Evolutionary conservation across 805 yeast species (phyloP).

Genomic region (Saccharomycodes ludwigii): DNA sequence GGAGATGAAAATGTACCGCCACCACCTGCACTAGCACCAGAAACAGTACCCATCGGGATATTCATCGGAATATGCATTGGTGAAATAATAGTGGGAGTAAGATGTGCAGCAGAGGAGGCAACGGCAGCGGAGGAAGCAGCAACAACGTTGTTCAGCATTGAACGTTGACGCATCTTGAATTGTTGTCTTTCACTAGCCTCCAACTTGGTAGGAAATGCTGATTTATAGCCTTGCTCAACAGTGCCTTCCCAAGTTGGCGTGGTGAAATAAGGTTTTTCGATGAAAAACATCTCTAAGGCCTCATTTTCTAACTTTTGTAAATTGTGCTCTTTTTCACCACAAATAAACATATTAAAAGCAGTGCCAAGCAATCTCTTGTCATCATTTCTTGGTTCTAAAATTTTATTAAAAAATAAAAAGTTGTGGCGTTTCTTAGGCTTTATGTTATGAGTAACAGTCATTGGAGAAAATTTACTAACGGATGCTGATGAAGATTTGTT

Average conservation of each 20-base stretch:
- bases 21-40: too few relatives aligned
- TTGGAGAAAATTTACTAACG: too few relatives aligned
- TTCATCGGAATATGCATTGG: too few relatives aligned
- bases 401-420: too few relatives aligned
- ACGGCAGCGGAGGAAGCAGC: slow-evolving; percentile 12
- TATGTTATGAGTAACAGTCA: too few relatives aligned
- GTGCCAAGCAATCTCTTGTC: slow-evolving; percentile 26
- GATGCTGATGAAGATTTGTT: too few relatives aligned
- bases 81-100: too few relatives aligned
- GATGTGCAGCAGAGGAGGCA: too few relatives aligned
- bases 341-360: slow-evolving; percentile 41
- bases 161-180: too few relatives aligned
- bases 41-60: slow-evolving; percentile 20
- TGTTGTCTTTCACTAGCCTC: slow-evolving; percentile 20
- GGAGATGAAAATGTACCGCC: too few relatives aligned
- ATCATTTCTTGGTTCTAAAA: slow-evolving; percentile 25
- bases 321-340: slow-evolving; percentile 27
- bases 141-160: slow-evolving; percentile 16
- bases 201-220: slow-evolving; percentile 33
- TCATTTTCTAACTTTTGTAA: slow-evolving; percentile 15
- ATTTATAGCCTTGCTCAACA: slow-evolving; percentile 42
- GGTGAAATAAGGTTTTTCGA: slow-evolving; percentile 57
- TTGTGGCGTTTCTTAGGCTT: too few relatives aligned
- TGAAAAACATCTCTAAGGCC: slow-evolving; percentile 23
- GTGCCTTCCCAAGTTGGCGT: slow-evolving; percentile 70